These are phyloP conservation scores for Gossypium australe DNA, from an alignment of 345 rosid species.

Conservation along the genomic window DNA sequence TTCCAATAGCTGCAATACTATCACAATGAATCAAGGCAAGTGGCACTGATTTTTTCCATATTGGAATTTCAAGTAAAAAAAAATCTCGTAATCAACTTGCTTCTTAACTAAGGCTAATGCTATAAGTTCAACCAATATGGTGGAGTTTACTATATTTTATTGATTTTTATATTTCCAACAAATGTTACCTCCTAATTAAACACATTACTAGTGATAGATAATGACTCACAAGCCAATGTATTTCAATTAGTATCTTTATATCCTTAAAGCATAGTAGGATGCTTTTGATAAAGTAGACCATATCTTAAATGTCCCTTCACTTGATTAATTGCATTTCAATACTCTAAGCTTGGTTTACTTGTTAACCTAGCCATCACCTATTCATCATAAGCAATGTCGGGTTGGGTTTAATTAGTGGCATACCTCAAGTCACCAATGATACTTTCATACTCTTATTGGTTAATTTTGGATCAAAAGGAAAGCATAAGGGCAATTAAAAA, in stretches of 20 bases:
- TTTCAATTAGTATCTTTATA: not conserved
- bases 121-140: not conserved
- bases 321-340: not conserved
- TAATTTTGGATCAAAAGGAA: too few relatives aligned
- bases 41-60: too few relatives aligned
- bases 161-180: not conserved
- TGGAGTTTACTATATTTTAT: not conserved
- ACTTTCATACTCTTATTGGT: not conserved
- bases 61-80: too few relatives aligned
- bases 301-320: not conserved
- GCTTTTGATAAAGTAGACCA: not conserved
- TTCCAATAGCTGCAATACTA: not conserved
- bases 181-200: not conserved
- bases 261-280: not conserved
- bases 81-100: not conserved
- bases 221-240: too few relatives aligned
- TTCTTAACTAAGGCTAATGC: not conserved
- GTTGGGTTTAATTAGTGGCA: too few relatives aligned
- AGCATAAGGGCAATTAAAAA: too few relatives aligned
- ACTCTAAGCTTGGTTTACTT: not conserved
- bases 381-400: not conserved
- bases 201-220: not conserved
- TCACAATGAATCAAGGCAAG: not conserved
- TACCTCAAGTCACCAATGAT: not conserved
- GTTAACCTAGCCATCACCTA: not conserved